Conservation (phyloP, 2,329 filamentous ascomycete genomes). For the Fusarium torulosum region DNA sequence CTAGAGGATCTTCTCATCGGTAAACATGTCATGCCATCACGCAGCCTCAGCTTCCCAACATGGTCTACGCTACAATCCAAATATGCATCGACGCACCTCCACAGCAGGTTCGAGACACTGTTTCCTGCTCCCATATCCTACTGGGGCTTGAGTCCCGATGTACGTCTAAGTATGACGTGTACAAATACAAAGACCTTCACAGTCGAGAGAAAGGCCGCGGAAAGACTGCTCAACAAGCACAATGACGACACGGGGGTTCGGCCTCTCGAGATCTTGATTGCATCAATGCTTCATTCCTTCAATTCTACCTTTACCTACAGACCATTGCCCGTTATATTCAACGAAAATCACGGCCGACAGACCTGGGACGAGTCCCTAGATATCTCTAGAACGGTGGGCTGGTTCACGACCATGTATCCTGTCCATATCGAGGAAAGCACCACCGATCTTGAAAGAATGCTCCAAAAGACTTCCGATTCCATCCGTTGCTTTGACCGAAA, state of each 20-base stretch:
- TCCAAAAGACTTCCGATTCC: conserved; percentile 42
- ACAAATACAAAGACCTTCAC: neutral
- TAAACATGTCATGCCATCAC: neutral
- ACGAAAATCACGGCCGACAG: neutral
- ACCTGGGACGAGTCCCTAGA: neutral
- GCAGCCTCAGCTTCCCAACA: neutral
- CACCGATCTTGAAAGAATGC: neutral
- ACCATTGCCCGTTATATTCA: neutral
- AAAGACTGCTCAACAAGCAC: neutral
- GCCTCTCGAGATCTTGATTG: neutral
- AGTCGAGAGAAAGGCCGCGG: neutral
- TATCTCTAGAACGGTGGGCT: neutral
- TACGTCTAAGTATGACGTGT: neutral
- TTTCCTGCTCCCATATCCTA: neutral
- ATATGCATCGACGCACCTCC: neutral
- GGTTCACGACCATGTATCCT: neutral
- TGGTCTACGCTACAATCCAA: neutral
- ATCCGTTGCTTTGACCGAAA: conserved; percentile 30
- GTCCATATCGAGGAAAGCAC: neutral
- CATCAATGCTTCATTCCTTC: neutral
- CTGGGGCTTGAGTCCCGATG: neutral
- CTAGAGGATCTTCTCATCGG: neutral
- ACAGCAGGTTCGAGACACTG: neutral
- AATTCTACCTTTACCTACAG: neutral
- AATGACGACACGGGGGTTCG: neutral